phyloP scores from a whole-genome alignment of 768 basidiomycete species.

The Heimioporus sp. region DNA sequence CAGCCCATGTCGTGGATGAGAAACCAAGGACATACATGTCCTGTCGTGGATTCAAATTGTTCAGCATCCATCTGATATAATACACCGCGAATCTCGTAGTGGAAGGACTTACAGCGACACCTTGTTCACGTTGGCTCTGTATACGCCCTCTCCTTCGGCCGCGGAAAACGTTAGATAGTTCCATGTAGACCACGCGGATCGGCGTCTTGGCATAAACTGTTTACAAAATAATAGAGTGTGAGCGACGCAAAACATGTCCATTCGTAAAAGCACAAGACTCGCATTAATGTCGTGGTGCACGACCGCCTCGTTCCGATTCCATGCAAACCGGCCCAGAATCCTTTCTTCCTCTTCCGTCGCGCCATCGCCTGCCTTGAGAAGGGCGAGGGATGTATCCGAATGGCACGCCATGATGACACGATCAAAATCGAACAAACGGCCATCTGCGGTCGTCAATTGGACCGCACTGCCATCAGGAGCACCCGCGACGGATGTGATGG shows the following conservation, averaged over 20 bases:
- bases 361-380: constrained; percentile 47
- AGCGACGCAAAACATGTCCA: neutral
- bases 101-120: constrained; percentile 54
- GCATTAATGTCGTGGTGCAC: constrained; percentile 65
- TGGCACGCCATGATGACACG: constrained; percentile 75
- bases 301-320: constrained; percentile 66
- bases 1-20: neutral
- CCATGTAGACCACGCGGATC: constrained; percentile 73
- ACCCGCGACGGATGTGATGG: constrained; percentile 46
- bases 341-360: constrained; percentile 50
- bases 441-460: constrained; percentile 45
- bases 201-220: constrained; percentile 65
- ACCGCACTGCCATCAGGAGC: constrained; percentile 26
- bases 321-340: constrained; percentile 57
- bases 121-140: constrained; percentile 50
- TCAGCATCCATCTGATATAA: neutral
- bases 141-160: constrained; percentile 32
- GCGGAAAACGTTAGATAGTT: constrained; percentile 65
- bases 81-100: neutral
- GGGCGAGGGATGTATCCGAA: constrained; percentile 55
- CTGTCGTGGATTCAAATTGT: constrained; percentile 17
- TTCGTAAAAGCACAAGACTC: constrained; percentile 17
- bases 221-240: neutral
- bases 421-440: constrained; percentile 51
- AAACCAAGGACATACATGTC: constrained; percentile 38